Conservation (phyloP, 2,329 filamentous ascomycete species). For the Tolypocladium paradoxum region DNA sequence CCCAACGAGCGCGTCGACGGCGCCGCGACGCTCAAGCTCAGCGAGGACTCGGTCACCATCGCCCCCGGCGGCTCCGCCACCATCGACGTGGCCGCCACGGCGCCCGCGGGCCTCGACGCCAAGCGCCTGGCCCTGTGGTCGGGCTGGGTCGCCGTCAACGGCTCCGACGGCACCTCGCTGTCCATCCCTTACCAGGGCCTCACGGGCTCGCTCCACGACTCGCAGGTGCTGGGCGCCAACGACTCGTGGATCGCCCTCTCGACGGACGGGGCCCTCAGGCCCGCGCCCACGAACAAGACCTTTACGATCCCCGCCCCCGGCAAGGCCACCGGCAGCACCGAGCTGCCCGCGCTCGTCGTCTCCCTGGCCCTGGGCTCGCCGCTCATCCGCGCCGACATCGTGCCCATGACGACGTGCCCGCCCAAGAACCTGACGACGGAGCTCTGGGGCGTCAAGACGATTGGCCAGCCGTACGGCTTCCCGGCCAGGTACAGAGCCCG, state of each 20-base stretch:
- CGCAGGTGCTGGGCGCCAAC: conserved; percentile 11
- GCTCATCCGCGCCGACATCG: conserved; percentile 31
- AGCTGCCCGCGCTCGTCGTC: conserved; percentile 28
- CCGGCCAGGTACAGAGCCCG: conserved; percentile 24
- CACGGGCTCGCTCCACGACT: conserved; percentile 21
- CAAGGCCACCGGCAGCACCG: conserved; percentile 16
- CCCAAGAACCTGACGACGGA: conserved; percentile 17
- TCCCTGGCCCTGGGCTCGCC: conserved; percentile 34
- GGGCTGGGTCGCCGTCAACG: conserved; percentile 29
- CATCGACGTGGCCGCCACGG: conserved; percentile 32
- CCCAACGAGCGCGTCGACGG: conserved; percentile 32
- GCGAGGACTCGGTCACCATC: conserved; percentile 31
- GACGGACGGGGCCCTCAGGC: conserved; percentile 15
- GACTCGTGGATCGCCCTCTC: conserved; percentile 21
- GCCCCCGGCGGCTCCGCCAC: conserved; percentile 29
- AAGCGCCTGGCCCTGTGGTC: conserved; percentile 29
- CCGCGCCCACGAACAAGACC: conserved; percentile 22
- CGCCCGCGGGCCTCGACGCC: conserved; percentile 27
- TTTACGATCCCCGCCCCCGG: conserved; percentile 32
- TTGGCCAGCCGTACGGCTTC: conserved; percentile 32
- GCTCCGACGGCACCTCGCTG: conserved; percentile 25
- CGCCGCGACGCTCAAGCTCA: conserved; percentile 32
- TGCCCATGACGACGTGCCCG: conserved; percentile 23
- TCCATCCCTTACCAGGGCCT: conserved; percentile 31
- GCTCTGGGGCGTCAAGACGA: conserved; percentile 25